Evolutionary conservation across 1,139 yeast species (phyloP).

Genomic region (Nakaseomyces kungkrabaensis): DNA sequence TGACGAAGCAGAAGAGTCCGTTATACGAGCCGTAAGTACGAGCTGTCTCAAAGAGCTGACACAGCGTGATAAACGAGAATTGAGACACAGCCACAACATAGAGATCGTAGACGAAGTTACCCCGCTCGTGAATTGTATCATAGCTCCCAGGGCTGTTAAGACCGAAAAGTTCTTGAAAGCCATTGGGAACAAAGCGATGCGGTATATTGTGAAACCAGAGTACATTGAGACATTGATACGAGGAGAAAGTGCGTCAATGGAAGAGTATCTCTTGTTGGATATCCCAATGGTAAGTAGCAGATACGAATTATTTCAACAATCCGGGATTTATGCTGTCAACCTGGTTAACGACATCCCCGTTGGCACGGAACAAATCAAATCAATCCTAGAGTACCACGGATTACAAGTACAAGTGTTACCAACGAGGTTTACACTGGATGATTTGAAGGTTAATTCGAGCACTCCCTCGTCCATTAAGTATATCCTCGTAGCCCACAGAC

Average conservation of each 20-base stretch:
- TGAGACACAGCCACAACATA: neutral
- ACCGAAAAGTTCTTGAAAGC: conserved; percentile 1
- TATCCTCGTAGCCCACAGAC: conserved; percentile 28
- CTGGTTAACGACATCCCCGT: conserved; percentile 58
- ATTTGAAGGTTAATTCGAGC: conserved; percentile 5
- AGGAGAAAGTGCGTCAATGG: too few species aligned
- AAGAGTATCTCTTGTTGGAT: neutral
- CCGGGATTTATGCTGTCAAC: conserved; percentile 44
- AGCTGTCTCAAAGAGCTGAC: conserved; percentile 1
- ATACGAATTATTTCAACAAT: conserved; percentile 20
- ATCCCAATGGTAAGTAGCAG: neutral
- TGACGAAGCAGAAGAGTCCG: neutral
- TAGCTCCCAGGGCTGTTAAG: neutral
- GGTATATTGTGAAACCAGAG: neutral
- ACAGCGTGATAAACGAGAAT: neutral
- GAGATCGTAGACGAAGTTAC: neutral
- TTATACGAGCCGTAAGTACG: conserved; percentile 1
- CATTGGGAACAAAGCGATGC: neutral
- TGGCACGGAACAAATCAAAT: conserved; percentile 48
- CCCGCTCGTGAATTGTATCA: neutral
- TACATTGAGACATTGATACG: neutral
- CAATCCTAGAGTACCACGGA: conserved; percentile 62
- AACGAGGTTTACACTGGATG: conserved; percentile 15
- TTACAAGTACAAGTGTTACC: conserved; percentile 32
- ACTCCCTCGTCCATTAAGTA: conserved; percentile 7